A percentile compares a stretch with the other conserved stretches of the same genome.
Conservation (phyloP, 805 yeast species). For the Priceomyces medius region DNA sequence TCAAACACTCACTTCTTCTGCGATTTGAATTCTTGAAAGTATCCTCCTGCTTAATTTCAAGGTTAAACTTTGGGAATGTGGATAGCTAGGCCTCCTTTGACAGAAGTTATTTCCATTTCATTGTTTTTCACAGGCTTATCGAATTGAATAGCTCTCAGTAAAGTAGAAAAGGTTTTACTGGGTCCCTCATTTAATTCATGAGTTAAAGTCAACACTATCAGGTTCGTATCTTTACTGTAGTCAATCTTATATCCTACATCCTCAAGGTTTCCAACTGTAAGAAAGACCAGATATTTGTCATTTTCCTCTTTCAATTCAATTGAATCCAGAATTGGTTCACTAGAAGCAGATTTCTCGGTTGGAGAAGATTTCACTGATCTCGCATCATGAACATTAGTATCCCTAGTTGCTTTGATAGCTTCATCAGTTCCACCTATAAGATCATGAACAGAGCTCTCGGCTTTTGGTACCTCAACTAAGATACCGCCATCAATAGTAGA, state of each 20-base stretch:
- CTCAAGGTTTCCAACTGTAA: slow-evolving; percentile 14
- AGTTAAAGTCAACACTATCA: slow-evolving; percentile 17
- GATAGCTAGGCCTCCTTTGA: slow-evolving; percentile 18
- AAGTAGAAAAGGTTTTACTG: slow-evolving; percentile 15
- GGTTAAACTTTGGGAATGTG: slow-evolving; percentile 24
- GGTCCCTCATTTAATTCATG: slow-evolving; percentile 12
- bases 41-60: no score
- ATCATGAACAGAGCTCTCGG: no score
- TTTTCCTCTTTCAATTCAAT: slow-evolving; percentile 22
- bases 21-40: no score
- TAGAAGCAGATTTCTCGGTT: no score
- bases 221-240: slow-evolving; percentile 21
- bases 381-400: no score
- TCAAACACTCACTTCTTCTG: no score
- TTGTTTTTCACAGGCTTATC: slow-evolving; percentile 23
- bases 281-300: slow-evolving; percentile 21
- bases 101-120: slow-evolving; percentile 19
- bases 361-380: no score
- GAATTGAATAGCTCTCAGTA: slow-evolving; percentile 20
- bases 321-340: no score
- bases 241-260: slow-evolving; percentile 23
- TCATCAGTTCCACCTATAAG: no score
- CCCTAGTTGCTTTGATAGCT: no score
- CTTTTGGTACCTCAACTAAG: slow-evolving; percentile 22
- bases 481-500: slow-evolving; percentile 19